Conservation (phyloP, 176 grass and related monocot species). For the Alopecurus myosuroides region DNA sequence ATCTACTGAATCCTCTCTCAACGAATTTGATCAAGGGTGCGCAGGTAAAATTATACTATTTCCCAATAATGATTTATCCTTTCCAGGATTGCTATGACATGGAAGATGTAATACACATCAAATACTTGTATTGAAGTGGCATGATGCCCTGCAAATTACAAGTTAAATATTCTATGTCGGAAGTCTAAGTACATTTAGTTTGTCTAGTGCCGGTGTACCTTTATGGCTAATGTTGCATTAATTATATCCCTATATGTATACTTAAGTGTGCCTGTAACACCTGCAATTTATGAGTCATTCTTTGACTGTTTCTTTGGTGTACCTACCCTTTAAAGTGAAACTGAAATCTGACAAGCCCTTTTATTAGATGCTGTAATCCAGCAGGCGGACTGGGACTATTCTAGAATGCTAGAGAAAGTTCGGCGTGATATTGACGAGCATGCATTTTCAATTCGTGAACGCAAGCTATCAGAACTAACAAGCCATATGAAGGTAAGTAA, state of each 20-base stretch:
- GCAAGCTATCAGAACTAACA: slow-evolving; percentile 60
- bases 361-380: slow-evolving; percentile 60
- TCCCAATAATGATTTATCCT: not conserved
- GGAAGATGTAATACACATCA: not conserved
- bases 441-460: slow-evolving; percentile 50
- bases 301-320: not conserved
- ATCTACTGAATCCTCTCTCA: slow-evolving; percentile 51
- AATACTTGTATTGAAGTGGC: not conserved
- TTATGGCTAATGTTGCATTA: not conserved
- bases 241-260: slow-evolving; percentile 7
- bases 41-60: slow-evolving; percentile 32
- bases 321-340: not conserved
- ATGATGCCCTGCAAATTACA: not conserved
- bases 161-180: not conserved
- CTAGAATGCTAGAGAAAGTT: slow-evolving; percentile 75
- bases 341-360: slow-evolving; percentile 18
- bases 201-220: not conserved
- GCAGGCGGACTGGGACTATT: slow-evolving; percentile 70
- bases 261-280: not conserved
- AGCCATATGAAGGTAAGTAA: slow-evolving; percentile 59
- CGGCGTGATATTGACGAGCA: slow-evolving; percentile 68
- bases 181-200: slow-evolving; percentile 2
- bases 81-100: not conserved
- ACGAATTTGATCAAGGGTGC: slow-evolving; percentile 57
- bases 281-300: not conserved